Evolutionary conservation across 257 asterid species (phyloP).

Genomic region (Jaltomata sinuosa): DNA sequence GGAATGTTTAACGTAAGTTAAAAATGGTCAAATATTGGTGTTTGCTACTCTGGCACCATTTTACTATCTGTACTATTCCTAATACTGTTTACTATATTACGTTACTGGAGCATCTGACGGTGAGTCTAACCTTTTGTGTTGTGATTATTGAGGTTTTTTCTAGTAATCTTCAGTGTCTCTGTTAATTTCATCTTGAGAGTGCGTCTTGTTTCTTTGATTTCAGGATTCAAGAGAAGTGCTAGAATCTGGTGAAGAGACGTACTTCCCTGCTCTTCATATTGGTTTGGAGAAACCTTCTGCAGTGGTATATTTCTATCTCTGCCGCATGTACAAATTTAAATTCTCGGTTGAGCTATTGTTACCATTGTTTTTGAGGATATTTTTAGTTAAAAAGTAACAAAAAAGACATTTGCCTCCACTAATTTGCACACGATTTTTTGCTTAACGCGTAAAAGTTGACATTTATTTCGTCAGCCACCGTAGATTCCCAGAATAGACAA

Average conservation of each 20-base stretch:
- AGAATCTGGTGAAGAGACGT: constrained; percentile 88
- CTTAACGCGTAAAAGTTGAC: background rate
- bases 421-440: background rate
- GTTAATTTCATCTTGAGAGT: background rate
- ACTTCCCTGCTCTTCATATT: constrained; percentile 81
- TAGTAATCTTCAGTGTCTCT: background rate
- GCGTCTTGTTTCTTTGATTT: background rate
- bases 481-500: background rate
- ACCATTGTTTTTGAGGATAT: background rate
- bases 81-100: background rate
- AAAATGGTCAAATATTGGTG: background rate
- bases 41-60: background rate
- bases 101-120: background rate
- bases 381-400: background rate
- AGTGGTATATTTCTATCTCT: constrained; percentile 47
- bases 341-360: background rate
- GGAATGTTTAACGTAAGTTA: background rate
- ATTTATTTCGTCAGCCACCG: background rate
- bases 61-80: background rate
- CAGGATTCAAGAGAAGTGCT: constrained; percentile 58
- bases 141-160: background rate
- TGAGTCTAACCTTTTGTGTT: background rate
- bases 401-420: background rate
- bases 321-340: background rate
- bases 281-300: constrained; percentile 74